Evolutionary conservation across 306 rosid species (phyloP).

Genomic region (Dalbergia oliveri): DNA sequence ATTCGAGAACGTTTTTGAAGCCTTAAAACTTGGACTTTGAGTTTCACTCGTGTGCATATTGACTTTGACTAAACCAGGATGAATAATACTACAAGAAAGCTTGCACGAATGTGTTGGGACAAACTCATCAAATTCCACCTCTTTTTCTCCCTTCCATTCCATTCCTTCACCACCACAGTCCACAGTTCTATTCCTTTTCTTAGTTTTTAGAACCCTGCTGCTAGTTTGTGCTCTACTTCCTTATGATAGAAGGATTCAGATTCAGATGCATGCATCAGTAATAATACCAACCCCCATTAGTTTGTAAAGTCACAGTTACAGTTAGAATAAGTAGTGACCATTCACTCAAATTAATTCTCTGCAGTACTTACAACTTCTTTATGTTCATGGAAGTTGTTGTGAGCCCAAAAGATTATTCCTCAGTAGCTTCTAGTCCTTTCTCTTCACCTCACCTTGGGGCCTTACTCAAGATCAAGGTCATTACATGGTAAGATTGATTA

Average conservation of each 20-base stretch:
- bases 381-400: slow-evolving; percentile 59
- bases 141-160: slow-evolving; percentile 37
- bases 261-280: background rate
- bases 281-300: slow-evolving; percentile 25
- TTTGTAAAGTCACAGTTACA: slow-evolving; percentile 38
- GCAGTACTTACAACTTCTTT: slow-evolving; percentile 36
- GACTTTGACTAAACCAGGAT: slow-evolving; percentile 60
- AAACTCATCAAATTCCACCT: slow-evolving; percentile 26
- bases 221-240: slow-evolving; percentile 39
- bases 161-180: slow-evolving; percentile 38
- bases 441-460: slow-evolving; percentile 82
- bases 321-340: slow-evolving; percentile 22
- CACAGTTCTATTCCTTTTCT: slow-evolving; percentile 3
- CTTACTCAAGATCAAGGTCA: slow-evolving; percentile 84
- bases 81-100: slow-evolving; percentile 24
- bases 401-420: slow-evolving; percentile 65
- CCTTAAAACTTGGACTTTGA: slow-evolving; percentile 71
- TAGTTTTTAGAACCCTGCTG: slow-evolving; percentile 35
- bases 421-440: slow-evolving; percentile 75
- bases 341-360: background rate
- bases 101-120: slow-evolving; percentile 64
- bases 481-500: slow-evolving; percentile 71
- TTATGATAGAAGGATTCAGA: slow-evolving; percentile 30
- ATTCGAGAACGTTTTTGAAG: slow-evolving; percentile 76
- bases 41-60: slow-evolving; percentile 91